Conservation (phyloP, 345 rosid species). For the Pistacia atlantica region DNA sequence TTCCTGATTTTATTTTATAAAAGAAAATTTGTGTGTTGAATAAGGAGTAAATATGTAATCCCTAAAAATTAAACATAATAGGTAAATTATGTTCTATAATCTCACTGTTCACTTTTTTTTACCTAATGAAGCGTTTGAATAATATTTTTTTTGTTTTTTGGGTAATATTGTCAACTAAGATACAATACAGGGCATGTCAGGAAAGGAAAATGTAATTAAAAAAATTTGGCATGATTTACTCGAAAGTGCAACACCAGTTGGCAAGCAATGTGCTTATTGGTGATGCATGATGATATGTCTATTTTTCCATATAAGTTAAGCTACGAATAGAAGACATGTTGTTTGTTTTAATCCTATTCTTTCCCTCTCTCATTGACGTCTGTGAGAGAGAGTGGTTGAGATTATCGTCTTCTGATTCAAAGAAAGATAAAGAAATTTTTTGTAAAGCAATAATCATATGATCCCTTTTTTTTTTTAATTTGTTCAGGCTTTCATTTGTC, state of each 20-base stretch:
- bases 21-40: not conserved
- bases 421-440: conserved; percentile 28
- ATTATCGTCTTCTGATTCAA: conserved; percentile 34
- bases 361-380: conserved; percentile 3
- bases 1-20: too few species aligned
- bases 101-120: too few species aligned
- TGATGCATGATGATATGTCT: conserved; percentile 1
- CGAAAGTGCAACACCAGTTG: conserved; percentile 26
- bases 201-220: not conserved
- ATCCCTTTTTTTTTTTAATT: conserved; percentile 47
- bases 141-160: too few species aligned
- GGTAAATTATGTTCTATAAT: too few species aligned
- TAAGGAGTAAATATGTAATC: too few species aligned
- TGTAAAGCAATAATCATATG: conserved; percentile 16
- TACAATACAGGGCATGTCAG: not conserved
- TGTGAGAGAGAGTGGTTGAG: conserved; percentile 40
- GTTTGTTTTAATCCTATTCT: not conserved
- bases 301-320: conserved; percentile 3
- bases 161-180: too few species aligned
- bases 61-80: too few species aligned
- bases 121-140: too few species aligned
- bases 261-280: conserved; percentile 17
- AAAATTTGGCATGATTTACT: conserved; percentile 14
- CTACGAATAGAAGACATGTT: conserved; percentile 21
- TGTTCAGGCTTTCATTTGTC: conserved; percentile 38